A percentile compares a stretch with the other conserved stretches of the same genome.
phyloP scores from a whole-genome alignment of 2,329 filamentous ascomycete genomes.

The Pseudogymnoascus sp. region DNA sequence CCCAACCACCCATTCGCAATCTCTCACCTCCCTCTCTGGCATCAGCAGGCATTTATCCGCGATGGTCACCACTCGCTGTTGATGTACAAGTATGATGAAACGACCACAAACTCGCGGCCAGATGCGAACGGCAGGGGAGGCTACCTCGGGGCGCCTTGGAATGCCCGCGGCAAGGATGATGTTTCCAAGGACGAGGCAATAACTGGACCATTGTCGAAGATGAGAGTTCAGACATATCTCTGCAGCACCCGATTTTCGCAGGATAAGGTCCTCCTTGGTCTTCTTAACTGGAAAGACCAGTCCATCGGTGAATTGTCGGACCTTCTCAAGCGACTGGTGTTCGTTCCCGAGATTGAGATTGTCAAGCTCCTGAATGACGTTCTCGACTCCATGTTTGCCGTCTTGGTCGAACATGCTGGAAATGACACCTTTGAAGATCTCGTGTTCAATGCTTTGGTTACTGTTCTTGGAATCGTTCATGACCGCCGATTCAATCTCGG shows the following conservation, averaged over 20 bases:
- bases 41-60: conserved; percentile 77
- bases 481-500: conserved; percentile 89
- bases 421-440: conserved; percentile 89
- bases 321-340: conserved; percentile 74
- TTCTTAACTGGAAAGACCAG: conserved; percentile 79
- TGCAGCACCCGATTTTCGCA: conserved; percentile 95
- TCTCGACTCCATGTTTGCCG: conserved; percentile 83
- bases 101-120: conserved; percentile 61
- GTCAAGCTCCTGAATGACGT: conserved; percentile 89
- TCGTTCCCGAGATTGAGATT: conserved; percentile 94
- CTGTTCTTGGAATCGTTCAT: conserved; percentile 85
- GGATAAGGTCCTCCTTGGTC: conserved; percentile 73
- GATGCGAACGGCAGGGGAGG: conserved; percentile 67
- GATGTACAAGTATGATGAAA: conserved; percentile 86
- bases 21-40: conserved; percentile 90
- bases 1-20: conserved; percentile 85
- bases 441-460: conserved; percentile 82
- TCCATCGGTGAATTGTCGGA: conserved; percentile 63
- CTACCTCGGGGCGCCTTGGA: conserved; percentile 80
- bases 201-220: conserved; percentile 70
- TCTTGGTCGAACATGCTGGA: conserved; percentile 83
- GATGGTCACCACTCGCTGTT: conserved; percentile 77
- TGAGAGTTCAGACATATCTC: conserved; percentile 75
- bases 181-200: conserved; percentile 63
- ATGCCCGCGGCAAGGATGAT: conserved; percentile 56